Evolutionary conservation across 192 early-diverging fungal genomes (phyloP).

Genomic region (Martensiomyces pterosporus): DNA sequence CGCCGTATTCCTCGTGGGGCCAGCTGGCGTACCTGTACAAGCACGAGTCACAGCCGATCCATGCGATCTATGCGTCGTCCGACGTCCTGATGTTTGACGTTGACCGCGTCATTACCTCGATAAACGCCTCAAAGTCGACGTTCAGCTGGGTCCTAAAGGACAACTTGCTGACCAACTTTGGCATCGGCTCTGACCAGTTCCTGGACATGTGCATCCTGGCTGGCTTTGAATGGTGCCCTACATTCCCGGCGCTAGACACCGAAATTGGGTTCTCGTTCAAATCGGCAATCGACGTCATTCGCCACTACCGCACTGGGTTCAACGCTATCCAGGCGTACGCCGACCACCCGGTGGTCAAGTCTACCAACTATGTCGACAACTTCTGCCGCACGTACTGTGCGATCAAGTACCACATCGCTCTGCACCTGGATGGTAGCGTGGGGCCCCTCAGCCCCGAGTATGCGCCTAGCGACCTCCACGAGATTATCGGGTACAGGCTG

Average conservation of each 20-base stretch:
- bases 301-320: constrained; percentile 68
- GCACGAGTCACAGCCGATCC: constrained; percentile 65
- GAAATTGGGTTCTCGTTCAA: constrained; percentile 64
- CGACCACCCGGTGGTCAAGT: constrained; percentile 53
- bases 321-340: constrained; percentile 64
- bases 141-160: constrained; percentile 65
- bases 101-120: constrained; percentile 62
- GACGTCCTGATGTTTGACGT: constrained; percentile 75
- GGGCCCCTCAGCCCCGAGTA: constrained; percentile 57
- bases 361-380: constrained; percentile 64
- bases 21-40: constrained; percentile 72
- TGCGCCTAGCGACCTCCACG: constrained; percentile 76
- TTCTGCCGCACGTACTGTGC: constrained; percentile 70
- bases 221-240: constrained; percentile 70
- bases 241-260: constrained; percentile 63
- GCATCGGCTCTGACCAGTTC: constrained; percentile 64
- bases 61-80: constrained; percentile 66
- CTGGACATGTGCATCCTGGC: constrained; percentile 78
- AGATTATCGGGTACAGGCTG: constrained; percentile 74
- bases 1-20: constrained; percentile 75
- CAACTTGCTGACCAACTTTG: constrained; percentile 55
- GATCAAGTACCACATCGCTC: constrained; percentile 66
- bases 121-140: constrained; percentile 62
- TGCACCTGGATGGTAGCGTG: constrained; percentile 66
- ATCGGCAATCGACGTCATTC: constrained; percentile 61